Base-by-base conservation (phyloP, 192 early-diverging fungal species). In the Podila epigama region DNA sequence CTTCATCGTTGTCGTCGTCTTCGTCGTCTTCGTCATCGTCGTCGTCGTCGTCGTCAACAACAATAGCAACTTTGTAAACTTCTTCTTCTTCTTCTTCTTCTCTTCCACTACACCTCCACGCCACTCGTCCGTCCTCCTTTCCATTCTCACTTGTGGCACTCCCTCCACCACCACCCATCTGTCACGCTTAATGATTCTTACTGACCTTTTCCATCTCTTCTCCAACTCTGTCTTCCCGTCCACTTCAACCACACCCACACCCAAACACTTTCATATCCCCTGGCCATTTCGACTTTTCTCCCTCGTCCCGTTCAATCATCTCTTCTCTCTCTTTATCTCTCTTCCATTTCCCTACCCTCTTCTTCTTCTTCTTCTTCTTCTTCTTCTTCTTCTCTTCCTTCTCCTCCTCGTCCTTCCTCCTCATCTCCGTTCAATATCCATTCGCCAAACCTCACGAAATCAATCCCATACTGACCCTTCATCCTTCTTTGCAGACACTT, bases 321-420 rank as follows among this genome's bases (percentile, higher is more conserved):
- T 31, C 55, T 33, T 55, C 15, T 25, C 29, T 34, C 35, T 29
- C 34, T 27, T 25, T 35, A 36, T 50, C 35, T 18, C 29, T 15
- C 7, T 29, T 1, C 13, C 25, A 16, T 20, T 44, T 22, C 8
- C 28, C 3, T 8, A 27, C 57, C 11, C 56, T 29, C 53, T 48
- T 31, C 29, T 10, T 77, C 42, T 41, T 55, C 57, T 48, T 39
- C 36, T 10, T 71, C 52, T 51, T 53, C 60, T 65, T 71, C 61
- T 77, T 63, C 36, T 54, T 48, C 31, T 53, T 41, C 28, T 44
- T 44, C n/a, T 56, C 58, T 58, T 48, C 51, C n/a, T 34, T 72
- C 52, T 61, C 16, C 13, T 16, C 10, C 10, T 63, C 12, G 20
- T 25, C 36, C 31, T 41, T 36, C 28, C 13, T 48, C 20, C 32